These are phyloP conservation scores for Sporisorium graminicola DNA, from an alignment of 1,284 basidiomycete species.

Conservation along the genomic window DNA sequence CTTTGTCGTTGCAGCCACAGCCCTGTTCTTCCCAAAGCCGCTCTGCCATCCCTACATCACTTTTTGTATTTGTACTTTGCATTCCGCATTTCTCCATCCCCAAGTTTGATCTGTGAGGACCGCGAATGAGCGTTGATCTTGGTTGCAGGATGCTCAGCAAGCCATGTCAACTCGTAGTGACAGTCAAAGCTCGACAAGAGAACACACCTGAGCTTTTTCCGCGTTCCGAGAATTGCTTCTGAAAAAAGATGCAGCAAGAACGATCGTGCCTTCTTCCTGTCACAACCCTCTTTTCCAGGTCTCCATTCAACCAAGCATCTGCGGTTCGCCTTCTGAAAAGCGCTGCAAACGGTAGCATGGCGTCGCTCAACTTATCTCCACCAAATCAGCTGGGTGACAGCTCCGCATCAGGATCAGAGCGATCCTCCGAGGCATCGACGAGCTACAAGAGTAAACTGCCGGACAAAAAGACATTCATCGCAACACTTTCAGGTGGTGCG, in stretches of 20 bases:
- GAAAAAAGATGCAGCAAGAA: not conserved
- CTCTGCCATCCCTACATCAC: not conserved
- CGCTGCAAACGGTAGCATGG: constrained; percentile 10
- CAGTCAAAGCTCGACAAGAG: not conserved
- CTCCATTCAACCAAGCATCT: not conserved
- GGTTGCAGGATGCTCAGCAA: too few relatives aligned
- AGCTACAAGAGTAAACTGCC: constrained; percentile 38
- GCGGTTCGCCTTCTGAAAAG: not conserved
- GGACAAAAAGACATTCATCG: constrained; percentile 51
- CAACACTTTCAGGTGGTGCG: constrained; percentile 43
- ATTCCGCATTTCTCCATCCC: not conserved
- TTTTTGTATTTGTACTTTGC: not conserved
- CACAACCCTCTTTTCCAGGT: not conserved
- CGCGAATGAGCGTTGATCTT: too few relatives aligned
- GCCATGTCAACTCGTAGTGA: not conserved
- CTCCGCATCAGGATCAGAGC: not conserved
- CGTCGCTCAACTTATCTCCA: constrained; percentile 4
- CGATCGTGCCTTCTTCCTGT: not conserved
- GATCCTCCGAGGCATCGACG: constrained; percentile 20
- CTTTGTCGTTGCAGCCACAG: not conserved
- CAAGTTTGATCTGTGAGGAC: too few relatives aligned
- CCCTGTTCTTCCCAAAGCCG: not conserved
- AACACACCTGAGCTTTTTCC: constrained; percentile 9
- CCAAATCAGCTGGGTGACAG: not conserved
- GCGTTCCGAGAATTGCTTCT: constrained; percentile 27